Conservation (phyloP, 495 filamentous ascomycete genomes). For the Trichoderma erinaceum region DNA sequence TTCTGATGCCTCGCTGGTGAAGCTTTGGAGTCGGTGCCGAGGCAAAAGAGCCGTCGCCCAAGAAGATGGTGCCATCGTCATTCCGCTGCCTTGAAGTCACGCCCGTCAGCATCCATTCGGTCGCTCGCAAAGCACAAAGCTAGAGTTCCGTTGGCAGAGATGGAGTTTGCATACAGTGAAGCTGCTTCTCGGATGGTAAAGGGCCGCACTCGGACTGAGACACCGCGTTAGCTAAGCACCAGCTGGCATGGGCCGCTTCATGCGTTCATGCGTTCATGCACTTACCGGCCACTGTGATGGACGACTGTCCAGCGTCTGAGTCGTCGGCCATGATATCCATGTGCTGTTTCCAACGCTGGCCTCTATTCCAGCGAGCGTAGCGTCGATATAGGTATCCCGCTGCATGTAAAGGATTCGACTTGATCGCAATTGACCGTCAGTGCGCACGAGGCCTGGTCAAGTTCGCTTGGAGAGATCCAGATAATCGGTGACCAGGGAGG, state of each 20-base stretch:
- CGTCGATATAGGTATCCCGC: neutral
- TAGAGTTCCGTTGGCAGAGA: neutral
- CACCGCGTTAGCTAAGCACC: constrained; percentile 11
- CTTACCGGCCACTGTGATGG: constrained; percentile 57
- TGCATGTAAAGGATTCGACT: neutral
- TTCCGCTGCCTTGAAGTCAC: constrained; percentile 55
- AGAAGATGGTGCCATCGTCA: constrained; percentile 85
- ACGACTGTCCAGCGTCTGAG: constrained; percentile 7
- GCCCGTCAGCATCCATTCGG: constrained; percentile 18
- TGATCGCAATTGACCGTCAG: neutral
- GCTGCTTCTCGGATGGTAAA: constrained; percentile 78
- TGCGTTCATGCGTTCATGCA: neutral
- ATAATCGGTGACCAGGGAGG: constrained; percentile 7
- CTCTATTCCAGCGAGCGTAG: neutral
- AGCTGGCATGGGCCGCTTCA: neutral
- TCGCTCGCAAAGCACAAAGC: constrained; percentile 17
- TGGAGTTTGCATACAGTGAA: constrained; percentile 47
- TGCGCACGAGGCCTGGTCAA: constrained; percentile 1
- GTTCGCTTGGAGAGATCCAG: neutral
- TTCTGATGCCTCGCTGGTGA: constrained; percentile 75
- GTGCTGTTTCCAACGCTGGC: neutral
- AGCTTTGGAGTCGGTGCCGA: constrained; percentile 77
- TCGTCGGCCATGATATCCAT: neutral
- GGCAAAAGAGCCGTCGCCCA: constrained; percentile 91
- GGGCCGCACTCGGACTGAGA: constrained; percentile 77